Evolutionary conservation across 345 rosid genomes (phyloP), one percentile per base, ranked within the genome.

Genomic region (Populus tremula): DNA sequence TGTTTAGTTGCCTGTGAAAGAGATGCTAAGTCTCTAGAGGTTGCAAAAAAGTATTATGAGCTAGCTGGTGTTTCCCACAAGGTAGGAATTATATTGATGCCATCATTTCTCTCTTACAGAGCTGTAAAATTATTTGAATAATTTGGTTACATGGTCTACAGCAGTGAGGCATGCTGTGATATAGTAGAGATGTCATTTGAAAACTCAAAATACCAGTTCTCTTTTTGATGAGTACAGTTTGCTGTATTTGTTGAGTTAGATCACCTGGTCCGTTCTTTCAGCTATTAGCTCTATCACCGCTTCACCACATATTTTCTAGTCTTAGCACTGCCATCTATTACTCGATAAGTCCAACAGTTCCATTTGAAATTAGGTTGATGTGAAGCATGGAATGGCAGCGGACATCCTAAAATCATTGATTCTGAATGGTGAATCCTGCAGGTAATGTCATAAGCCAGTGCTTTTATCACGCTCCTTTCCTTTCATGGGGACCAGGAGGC

Each of bases 1-100:
- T 75, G 82, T 86, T 83, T 95, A 64, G 94, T 93, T 88, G 94
- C 99, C 39, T 91, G 98, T 82, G 99, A 95, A 81, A 90, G 94
- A 78, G 99, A 93, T 81, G 87, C 84, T 63, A 84, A 76, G 66
- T 83, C 89, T 80, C 93, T 95, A 23, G 91, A 86, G 72, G 88
- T 95, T 76, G 99, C 99, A 35, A 87, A 85, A 77, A 90, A 77
- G 86, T 95, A 91, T 70, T 93, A 91, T 35, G 85, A 91, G 74
- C 88, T 83, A 75, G 98, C 98, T 6, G 94, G 98, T 73, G 89
- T 93, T 69, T 88, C 89, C 25, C 86, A 85, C 89, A 95, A 93
- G 98, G 99, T 91, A 78, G 79, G 77, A 2, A 36, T 25, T 56
- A 35, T 43, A 29, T 70, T 72, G 29, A 50, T 61, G 9, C 23